A percentile compares a stretch with the other conserved stretches of the same genome.
phyloP scores from a whole-genome alignment of 495 filamentous ascomycete species.

The Cetradonia linearis region DNA sequence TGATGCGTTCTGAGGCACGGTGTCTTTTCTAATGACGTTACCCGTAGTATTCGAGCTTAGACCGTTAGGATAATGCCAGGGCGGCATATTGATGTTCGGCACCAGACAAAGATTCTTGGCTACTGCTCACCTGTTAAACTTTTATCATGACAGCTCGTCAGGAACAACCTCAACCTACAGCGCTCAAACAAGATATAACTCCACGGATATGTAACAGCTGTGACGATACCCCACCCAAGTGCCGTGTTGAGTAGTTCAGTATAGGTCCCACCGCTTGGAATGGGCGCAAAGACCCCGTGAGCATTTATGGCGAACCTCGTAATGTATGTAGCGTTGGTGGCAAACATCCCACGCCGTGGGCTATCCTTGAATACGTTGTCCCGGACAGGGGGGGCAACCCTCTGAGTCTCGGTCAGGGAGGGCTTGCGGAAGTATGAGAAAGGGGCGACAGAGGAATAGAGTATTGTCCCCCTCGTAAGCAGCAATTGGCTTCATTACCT shows the following conservation, averaged over 20 bases:
- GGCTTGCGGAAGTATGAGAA: not conserved
- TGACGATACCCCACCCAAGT: not conserved
- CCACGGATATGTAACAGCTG: not conserved
- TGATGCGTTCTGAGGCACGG: not conserved
- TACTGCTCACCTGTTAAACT: not conserved
- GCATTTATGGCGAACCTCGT: not conserved
- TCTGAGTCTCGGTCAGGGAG: not conserved
- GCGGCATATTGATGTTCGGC: not conserved
- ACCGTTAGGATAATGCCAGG: not conserved
- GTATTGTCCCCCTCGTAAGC: not conserved
- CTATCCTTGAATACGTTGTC: not conserved
- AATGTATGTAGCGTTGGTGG: not conserved
- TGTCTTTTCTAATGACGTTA: not conserved
- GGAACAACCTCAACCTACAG: not conserved
- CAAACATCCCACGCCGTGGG: not conserved
- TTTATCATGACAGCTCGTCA: no score
- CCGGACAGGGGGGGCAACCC: not conserved
- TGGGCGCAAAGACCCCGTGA: not conserved
- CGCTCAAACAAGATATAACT: not conserved
- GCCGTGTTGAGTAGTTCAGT: not conserved
- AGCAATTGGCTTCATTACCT: not conserved
- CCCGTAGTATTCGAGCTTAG: not conserved
- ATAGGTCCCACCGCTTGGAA: not conserved
- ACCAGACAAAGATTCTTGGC: not conserved
- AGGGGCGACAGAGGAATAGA: not conserved